A percentile compares a stretch with the other conserved stretches of the same genome.
Evolutionary conservation across 805 yeast species (phyloP).

Genomic region (Saccharomycopsis fodiens): DNA sequence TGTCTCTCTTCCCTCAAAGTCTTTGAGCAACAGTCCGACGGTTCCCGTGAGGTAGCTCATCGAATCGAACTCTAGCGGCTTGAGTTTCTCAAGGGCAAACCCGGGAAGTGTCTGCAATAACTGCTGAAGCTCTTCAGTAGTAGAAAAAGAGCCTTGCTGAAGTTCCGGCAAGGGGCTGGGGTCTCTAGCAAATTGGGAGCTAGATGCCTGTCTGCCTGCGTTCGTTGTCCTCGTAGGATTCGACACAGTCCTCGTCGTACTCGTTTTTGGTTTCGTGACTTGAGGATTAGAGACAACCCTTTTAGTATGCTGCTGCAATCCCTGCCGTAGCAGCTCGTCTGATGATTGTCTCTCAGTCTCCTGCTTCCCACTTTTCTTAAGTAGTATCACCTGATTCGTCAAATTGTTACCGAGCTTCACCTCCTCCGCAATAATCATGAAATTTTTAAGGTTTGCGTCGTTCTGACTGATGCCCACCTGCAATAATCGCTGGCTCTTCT

Average conservation of each 20-base stretch:
- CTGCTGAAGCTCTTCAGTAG: conserved; percentile 4
- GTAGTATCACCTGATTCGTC: not conserved
- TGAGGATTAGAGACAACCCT: not conserved
- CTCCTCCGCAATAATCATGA: conserved; percentile 8
- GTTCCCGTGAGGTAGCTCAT: conserved; percentile 26
- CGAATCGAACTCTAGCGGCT: conserved; percentile 27
- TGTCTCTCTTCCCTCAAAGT: conserved; percentile 69
- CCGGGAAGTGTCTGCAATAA: conserved; percentile 25
- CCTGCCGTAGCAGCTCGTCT: not conserved
- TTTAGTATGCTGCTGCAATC: not conserved
- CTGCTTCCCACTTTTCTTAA: not conserved
- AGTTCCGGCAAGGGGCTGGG: not conserved
- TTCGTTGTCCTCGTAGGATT: no score
- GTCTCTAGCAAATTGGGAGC: not conserved
- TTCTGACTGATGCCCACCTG: conserved; percentile 3
- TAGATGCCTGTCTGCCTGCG: not conserved
- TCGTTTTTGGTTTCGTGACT: not conserved
- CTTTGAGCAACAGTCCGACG: conserved; percentile 22
- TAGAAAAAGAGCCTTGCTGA: not conserved
- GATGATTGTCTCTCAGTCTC: no score
- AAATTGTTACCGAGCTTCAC: not conserved
- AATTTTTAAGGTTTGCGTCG: conserved; percentile 1
- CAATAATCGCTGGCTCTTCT: conserved; percentile 2
- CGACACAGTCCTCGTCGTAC: no score
- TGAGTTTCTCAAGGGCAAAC: conserved; percentile 34